Percentiles rank a stretch among this genome's conserved stretches.
Conservation (phyloP, 228 moss, liverwort and hornwort species). For the Sphagnum magellanicum region DNA sequence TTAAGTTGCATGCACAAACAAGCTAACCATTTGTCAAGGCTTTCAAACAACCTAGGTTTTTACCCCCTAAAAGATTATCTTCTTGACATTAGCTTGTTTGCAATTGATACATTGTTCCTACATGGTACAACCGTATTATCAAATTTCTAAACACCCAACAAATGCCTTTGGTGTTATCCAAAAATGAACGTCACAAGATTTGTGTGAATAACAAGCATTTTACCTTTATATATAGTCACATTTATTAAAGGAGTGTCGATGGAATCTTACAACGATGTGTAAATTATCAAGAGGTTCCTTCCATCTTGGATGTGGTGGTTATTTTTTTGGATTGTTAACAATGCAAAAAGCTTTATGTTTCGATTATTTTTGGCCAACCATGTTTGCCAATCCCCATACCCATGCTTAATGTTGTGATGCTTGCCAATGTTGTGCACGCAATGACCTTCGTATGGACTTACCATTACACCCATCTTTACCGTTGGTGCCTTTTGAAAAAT, state of each 20-base stretch:
- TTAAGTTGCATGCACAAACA: background rate
- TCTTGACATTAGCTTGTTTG: background rate
- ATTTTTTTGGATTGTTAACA: background rate
- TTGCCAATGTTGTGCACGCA: background rate
- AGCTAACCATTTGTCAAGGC: background rate
- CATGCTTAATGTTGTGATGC: background rate
- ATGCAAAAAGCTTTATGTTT: background rate
- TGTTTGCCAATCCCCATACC: background rate
- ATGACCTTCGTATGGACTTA: background rate
- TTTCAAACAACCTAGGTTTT: background rate
- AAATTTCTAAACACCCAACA: background rate
- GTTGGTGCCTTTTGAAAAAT: background rate
- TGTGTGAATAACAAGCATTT: background rate
- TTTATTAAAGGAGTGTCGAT: background rate
- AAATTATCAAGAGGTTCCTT: background rate
- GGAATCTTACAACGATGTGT: background rate
- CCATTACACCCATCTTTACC: background rate
- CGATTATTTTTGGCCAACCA: background rate
- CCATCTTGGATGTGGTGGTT: background rate
- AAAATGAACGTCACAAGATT: background rate
- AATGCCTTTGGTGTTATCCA: background rate
- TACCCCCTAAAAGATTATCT: background rate
- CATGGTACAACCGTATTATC: background rate
- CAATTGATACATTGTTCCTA: background rate
- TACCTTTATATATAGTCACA: background rate